Evolutionary conservation across 805 yeast species (phyloP), one percentile per base, ranked within the genome.

Genomic region (Wickerhamiella slavikovae): DNA sequence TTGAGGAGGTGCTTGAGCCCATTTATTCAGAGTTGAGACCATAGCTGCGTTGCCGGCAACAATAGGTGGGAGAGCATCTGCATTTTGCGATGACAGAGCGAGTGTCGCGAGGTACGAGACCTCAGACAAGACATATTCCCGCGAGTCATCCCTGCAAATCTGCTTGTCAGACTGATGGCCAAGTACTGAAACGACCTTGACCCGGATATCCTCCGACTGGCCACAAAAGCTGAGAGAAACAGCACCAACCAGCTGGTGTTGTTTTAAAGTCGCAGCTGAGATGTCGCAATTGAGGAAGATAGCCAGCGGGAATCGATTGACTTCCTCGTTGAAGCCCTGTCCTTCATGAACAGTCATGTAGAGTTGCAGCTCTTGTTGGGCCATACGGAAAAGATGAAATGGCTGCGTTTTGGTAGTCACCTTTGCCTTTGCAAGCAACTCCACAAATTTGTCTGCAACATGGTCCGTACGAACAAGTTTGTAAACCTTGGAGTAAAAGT

Each of bases 321-420:
- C 28, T 36, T 54, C 59, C 15, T 38, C 35, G 4, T 27, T 24
- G 31, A 55, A 54, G 17, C 50, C 52, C 16, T 43, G 40, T 8
- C 47, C 23, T 27, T 54, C 59, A 23, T 55, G 59, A 2, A 54
- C 58, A 0, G 59, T 40, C 6, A 52, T 44, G 33, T 36, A 52
- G 36, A 36, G 36, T 10, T 40, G 33, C 11, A 49, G 36, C 17
- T 41, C 43, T 3, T 44, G 39, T 3, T 38, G 33, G 6, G 42
- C 37, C 3, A 66, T 57, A 22, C 64, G 68, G 58, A 85, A 85
- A 19, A 85, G 53, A 53, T 83, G 94, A 52, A 83, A 80, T 3
- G 93, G 83, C 28, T 80, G 75, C 1, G 71, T 64, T 44, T 85
- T 83, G 44, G 69, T 68, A 31, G 83, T 57, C 14, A 79, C 64